Evolutionary conservation across 208 protist genomes (phyloP), one percentile per base, ranked within the genome.

Genomic region (Acanthamoeba quina): DNA sequence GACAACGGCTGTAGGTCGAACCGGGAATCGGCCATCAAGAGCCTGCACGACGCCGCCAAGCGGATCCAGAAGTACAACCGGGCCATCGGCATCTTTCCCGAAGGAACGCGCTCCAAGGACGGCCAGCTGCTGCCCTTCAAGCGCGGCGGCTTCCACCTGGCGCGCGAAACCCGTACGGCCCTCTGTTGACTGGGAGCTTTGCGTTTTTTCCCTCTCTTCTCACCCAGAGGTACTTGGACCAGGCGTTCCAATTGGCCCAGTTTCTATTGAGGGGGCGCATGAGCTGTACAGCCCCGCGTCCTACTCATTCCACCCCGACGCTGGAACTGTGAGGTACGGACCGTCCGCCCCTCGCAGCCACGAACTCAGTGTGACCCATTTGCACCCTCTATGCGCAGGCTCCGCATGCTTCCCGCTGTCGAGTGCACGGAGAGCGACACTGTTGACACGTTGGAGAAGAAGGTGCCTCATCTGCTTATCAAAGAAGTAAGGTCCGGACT

Each of bases 61-160:
- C 4, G 29, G 49, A 86, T 86, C n/a, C 21, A 54, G 54, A 54
- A 86, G 78, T 62, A 37, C 78, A 86, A 86, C 49, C n/a, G 54
- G 10, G 15, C 49, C 34, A 86, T 86, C 41, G 78, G 24, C 78
- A 86, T 86, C n/a, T 64, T 54, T 29, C 78, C 78, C 11, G 78
- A 86, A 29, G 78, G 78, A 19, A 86, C 78, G 11, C n/a, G 78
- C 34, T 86, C 78, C 78, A 86, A 54, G 49, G 78, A 86, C 41
- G 78, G 78, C 41, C 6, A 37, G 11, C 7, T 86, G 13, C 31
- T 64, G 44, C 78, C 78, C 78, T 86, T 86, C 34, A 86, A 86
- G 54, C 44, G 54, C 29, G 78, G 78, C 34, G n/a, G n/a, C 24
- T 86, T 86, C 78, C 78, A 86, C 31, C 78, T 86, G 2, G 78